Base-by-base conservation (phyloP, 2,329 filamentous ascomycete genomes). In the Aureobasidium sp. region DNA sequence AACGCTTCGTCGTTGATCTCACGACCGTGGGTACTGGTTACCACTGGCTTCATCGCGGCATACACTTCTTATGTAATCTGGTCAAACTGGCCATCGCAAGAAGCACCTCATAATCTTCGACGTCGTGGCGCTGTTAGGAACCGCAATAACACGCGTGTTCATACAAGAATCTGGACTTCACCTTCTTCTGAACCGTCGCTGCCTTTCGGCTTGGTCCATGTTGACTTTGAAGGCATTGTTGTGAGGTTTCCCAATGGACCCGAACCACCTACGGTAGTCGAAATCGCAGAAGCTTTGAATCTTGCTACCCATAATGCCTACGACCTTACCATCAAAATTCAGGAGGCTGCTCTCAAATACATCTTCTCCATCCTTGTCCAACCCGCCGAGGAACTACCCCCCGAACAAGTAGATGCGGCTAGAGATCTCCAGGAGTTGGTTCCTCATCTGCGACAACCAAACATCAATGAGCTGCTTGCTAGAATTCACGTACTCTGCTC, bases 81-180 rank as follows among this genome's bases (percentile, higher is more conserved):
- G 69, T 72, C 66, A 60, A 71, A 65, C 69, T 69, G 67, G 61
- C 63, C 25, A 67, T 65, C 63, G 65, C 60, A 60, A 67, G 66
- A 61, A 67, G 64, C 67, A 66, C 63, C 65, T 45, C 64, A 43
- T 1, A 58, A 67, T 15, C 74, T 89, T 31, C 86, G 83, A 65
- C 78, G 87, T 63, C 86, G 85, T 69, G 89, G 88, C 71, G 86
- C 87, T 11, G 69, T 89, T 38, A 84, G 85, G 63, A 80, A 82
- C 49, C 69, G 61, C 25, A 15, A 47, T 27, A 35, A 60, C 13
- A 55, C 42, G 5, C 55, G 55, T 7, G n/a, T 9, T 8, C 31
- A 31, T 1, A 37, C 58, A 19, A 53, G 47, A 4, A 54, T 60
- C 9, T 49, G 37, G 37, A 37, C 58, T 25, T 54, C 38, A 17